Percentiles rank a stretch among this genome's conserved stretches.
Conservation (phyloP, 306 rosid genomes). For the Quercus mongolica region DNA sequence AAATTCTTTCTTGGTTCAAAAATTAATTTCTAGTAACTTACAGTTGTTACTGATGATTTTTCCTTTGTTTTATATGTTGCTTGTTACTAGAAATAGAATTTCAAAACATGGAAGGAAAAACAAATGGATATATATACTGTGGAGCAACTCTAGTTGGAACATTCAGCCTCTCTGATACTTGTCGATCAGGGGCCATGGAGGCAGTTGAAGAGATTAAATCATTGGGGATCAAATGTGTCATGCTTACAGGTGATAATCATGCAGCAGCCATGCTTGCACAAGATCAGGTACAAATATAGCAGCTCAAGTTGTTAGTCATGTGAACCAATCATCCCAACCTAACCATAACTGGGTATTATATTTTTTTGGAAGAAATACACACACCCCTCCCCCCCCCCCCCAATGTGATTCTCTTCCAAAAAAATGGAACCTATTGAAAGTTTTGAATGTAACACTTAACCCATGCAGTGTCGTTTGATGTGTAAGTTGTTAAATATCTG, state of each 20-base stretch:
- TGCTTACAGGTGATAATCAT: slow-evolving; percentile 86
- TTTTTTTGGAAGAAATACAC: too few species aligned
- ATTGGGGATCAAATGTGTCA: slow-evolving; percentile 71
- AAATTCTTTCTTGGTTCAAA: neutral
- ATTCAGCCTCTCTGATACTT: slow-evolving; percentile 66
- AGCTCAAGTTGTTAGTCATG: neutral
- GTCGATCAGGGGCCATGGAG: slow-evolving; percentile 75
- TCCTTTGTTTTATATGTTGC: neutral
- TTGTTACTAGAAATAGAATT: neutral
- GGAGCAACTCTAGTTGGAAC: slow-evolving; percentile 51
- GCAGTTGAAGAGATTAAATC: slow-evolving; percentile 59
- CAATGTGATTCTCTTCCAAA: too few species aligned
- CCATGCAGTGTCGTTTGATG: too few species aligned
- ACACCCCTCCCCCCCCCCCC: too few species aligned
- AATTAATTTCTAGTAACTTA: neutral
- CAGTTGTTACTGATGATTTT: neutral
- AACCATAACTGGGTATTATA: neutral
- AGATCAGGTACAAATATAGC: slow-evolving; percentile 52
- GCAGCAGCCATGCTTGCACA: slow-evolving; percentile 77
- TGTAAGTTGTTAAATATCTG: too few species aligned
- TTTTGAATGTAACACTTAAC: too few species aligned
- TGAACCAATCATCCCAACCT: neutral
- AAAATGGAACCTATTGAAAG: too few species aligned
- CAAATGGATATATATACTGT: slow-evolving; percentile 67
- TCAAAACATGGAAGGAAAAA: slow-evolving; percentile 45